phyloP scores from a whole-genome alignment of 306 rosid species.

The Quercus rubra region DNA sequence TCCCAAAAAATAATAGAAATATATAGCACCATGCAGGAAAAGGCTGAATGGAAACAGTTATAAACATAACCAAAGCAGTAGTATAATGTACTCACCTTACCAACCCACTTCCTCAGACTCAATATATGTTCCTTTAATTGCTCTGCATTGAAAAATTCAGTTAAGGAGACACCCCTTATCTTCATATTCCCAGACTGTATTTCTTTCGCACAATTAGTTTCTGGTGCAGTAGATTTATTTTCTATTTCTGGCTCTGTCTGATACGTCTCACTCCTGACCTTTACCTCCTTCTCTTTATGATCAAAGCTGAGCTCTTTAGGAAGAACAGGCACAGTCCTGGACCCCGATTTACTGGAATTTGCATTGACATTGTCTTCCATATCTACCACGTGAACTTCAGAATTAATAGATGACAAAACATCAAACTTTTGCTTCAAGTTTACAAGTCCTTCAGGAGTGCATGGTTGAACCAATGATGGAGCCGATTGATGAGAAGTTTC shows the following conservation, averaged over 20 bases:
- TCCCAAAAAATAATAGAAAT: no score
- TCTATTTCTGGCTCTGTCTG: slow-evolving; percentile 10
- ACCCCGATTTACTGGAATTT: slow-evolving; percentile 4
- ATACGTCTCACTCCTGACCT: slow-evolving; percentile 11
- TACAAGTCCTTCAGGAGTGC: slow-evolving; percentile 10
- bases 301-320: slow-evolving; percentile 7
- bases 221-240: slow-evolving; percentile 9
- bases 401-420: background rate
- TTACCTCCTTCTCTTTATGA: slow-evolving; percentile 1
- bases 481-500: background rate
- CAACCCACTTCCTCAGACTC: slow-evolving; percentile 29
- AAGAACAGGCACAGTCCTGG: background rate
- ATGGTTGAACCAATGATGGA: slow-evolving; percentile 12
- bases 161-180: slow-evolving; percentile 21
- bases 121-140: slow-evolving; percentile 39
- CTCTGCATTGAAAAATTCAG: slow-evolving; percentile 28
- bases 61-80: no score
- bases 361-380: slow-evolving; percentile 7
- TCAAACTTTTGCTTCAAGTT: slow-evolving; percentile 24
- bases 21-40: no score
- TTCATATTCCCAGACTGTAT: slow-evolving; percentile 4
- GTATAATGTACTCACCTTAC: slow-evolving; percentile 23
- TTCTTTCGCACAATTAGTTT: slow-evolving; percentile 17
- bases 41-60: no score
- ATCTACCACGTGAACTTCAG: background rate